Evolutionary conservation across 495 filamentous ascomycete genomes (phyloP), one percentile per base, ranked within the genome.

Genomic region (Lineolata rhizophorae): DNA sequence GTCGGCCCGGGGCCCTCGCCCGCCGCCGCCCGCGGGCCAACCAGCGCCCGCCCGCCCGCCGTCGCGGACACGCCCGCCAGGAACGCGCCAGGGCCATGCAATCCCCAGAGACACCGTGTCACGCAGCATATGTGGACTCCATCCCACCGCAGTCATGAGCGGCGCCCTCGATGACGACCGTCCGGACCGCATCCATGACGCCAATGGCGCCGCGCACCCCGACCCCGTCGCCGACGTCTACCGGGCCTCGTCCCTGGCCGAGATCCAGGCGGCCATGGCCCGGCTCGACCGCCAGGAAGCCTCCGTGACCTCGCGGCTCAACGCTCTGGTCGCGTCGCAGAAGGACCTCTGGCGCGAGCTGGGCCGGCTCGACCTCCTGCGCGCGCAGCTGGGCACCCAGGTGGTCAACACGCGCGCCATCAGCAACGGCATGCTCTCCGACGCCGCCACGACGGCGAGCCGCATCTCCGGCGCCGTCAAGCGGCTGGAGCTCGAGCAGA

Each of bases 381-480:
- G 90, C 31, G 83, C 82, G 13, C 71, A 80, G 37, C 68, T 95
- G 18, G 83, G 82, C 34, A 67, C 80, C 10, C 90, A 94, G 39
- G 74, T 76, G n/a, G 73, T 76, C 41, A 70, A 79, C 27, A 78
- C 84, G 8, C 67, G 85, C 27, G 57, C 67, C 13, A 76, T 97
- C 44, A 76, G 77, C 60, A 76, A 81, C 67, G 70, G 63, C 39
- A 84, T 93, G 70, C 71, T 97, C 32, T 73, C 77, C 28, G 63
- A 67, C 18, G 82, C 90, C 24, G 70, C 90, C 4, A 60, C 70
- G 18, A 93, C 84, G 21, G 87, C 90, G n/a, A 64, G 67, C 12
- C 73, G 77, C 32, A 79, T 95, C 41, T 87, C 81, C 10, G 62
- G 62, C 42, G 76, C 82, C 9, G 87, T 97, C 26, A 77, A 77